Conservation (phyloP, 768 basidiomycete species). For the Albatrellus ellisii region DNA sequence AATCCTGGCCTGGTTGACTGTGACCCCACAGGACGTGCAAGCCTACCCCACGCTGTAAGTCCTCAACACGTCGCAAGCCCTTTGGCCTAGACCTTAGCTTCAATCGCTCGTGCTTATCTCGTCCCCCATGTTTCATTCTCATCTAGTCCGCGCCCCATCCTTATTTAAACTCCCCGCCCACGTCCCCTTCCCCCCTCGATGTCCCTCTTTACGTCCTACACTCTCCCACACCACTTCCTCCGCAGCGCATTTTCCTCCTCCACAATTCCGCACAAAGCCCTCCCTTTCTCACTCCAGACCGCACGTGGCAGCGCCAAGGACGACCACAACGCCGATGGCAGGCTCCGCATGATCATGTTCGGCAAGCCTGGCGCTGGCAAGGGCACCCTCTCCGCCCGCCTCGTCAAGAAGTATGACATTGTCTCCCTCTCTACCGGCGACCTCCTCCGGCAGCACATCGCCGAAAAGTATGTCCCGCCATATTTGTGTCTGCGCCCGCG, state of each 20-base stretch:
- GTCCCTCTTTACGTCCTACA: slow-evolving; percentile 8
- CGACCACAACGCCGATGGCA: slow-evolving; percentile 13
- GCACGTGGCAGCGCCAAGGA: slow-evolving; percentile 7
- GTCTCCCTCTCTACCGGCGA: slow-evolving; percentile 74
- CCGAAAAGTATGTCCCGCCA: slow-evolving; percentile 32
- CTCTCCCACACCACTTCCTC: too few relatives aligned
- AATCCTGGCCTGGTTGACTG: too few relatives aligned
- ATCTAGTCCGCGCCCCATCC: too few relatives aligned
- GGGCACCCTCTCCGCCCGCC: slow-evolving; percentile 66
- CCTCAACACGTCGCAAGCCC: too few relatives aligned
- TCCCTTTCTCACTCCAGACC: slow-evolving; percentile 29
- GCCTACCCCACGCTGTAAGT: too few relatives aligned
- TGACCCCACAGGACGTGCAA: too few relatives aligned
- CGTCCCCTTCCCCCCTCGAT: slow-evolving; percentile 6
- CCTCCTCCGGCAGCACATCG: slow-evolving; percentile 73
- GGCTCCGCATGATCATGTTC: slow-evolving; percentile 59
- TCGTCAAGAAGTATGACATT: slow-evolving; percentile 74
- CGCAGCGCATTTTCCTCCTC: slow-evolving; percentile 21
- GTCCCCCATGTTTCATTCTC: too few relatives aligned
- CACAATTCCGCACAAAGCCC: slow-evolving; percentile 24
- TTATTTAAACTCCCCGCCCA: too few relatives aligned
- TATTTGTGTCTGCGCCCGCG: neutral
- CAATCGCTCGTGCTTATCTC: too few relatives aligned
- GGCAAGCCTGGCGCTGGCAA: slow-evolving; percentile 79
- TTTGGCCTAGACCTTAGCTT: too few relatives aligned